Base-by-base conservation (phyloP, 176 grass and related monocot species). In the Carex littledalei region DNA sequence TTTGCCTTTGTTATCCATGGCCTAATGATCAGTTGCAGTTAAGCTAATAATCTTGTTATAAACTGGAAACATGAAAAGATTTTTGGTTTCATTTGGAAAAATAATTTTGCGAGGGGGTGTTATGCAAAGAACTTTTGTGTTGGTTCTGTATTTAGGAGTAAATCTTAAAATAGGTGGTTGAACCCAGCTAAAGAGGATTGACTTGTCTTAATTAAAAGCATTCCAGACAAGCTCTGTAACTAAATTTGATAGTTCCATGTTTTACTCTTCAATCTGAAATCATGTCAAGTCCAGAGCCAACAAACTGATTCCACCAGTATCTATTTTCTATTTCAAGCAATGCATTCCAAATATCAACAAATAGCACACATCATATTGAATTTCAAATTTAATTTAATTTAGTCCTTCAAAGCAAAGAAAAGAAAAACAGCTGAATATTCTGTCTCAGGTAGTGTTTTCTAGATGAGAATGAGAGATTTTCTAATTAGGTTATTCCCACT, bases 401-500 rank as follows among this genome's bases (percentile, higher is more conserved):
- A 22, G 41, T 74, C 13, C 18, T 22, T 50, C 20, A 41, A 69
- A 69, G 3, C 20, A 52, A 76, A 50, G 52, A 14, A 77, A 24
- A 22, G 43, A 50, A 57, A 57, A 57, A 16, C n/a, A 74, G 43
- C 70, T 74, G 43, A 20, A 74, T 50, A 74, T 73, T 21, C 16
- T 72, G 68, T 72, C 47, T 73, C 39, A 49, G 39, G 3, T 12
- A 22, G 39, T 73, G 69, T 4, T 17, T 72, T 45, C 20, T 72
- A 72, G 68, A 73, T 47, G n/a, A 22, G 69, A 73, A 47, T 73
- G n/a, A 45, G 41, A 73, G 16, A 72, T 72, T 47, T 72, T 47
- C n/a, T 43, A 72, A 72, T 72, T 72, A 72, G 68, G 18, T 11
- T n/a, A 47, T 47, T 45, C 16, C 17, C 17, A 15, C 12, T 67